Evolutionary conservation across 2,329 filamentous ascomycete genomes (phyloP), one percentile per base, ranked within the genome.

Genomic region (Bipolaris oryzae): DNA sequence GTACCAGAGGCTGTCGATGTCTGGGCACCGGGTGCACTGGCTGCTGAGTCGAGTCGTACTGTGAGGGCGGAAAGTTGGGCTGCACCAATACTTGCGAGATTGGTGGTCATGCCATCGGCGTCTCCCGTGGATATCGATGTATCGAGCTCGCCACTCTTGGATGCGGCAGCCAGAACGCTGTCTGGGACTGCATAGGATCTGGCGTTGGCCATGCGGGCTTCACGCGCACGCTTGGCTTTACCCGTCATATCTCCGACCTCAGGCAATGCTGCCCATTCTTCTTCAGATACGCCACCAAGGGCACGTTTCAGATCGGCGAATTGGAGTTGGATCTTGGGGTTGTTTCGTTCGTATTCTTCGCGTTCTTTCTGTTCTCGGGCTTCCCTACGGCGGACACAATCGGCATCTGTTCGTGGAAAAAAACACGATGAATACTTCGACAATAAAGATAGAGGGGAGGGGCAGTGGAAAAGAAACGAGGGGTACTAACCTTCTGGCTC

Each of bases 311-410:
- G 80, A 69, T 98, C 95, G 73, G 93, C 92, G 76, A 99, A 99
- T 76, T 99, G 95, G 67, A 97, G 91, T 73, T 96, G 91, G 50
- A 99, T 97, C 79, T 98, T 99, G 13, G 95, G 95, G 75, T 99
- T 98, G 76, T 96, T 94, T 67, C 89, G 88, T 80, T 99, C 94
- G 84, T 96, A 96, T 72, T 98, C 93, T 74, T 96, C 92, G 76
- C 85, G 87, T 82, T 99, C 94, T 80, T 91, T 85, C 75, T 90
- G 83, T 78, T 99, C 95, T 76, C 95, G 92, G 74, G 89, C 89
- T 89, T 99, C 95, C 86, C 95, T 96, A 84, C 78, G 76, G 77
- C 79, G 82, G 79, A 81, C 82, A 92, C 53, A 55, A 55, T 88
- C 89, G 89, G 85, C 90, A 86, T 89, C 87, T 91, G 86, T 84